Evolutionary conservation across 768 basidiomycete species (phyloP), one percentile per base, ranked within the genome.

Genomic region (Pluteus cervinus): DNA sequence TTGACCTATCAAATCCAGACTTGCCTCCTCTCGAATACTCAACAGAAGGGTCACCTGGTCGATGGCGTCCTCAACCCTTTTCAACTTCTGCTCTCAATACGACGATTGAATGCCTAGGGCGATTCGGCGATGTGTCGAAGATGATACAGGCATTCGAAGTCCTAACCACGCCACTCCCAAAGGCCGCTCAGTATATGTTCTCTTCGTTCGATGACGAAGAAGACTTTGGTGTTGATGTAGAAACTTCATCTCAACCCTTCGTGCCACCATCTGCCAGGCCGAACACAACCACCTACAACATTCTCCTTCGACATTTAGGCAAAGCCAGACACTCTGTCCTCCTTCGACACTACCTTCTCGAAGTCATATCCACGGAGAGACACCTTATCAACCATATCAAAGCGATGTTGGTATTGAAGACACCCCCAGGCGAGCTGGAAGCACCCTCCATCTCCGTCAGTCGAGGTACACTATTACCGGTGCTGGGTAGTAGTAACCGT

Each of bases 111-210:
- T 68, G 79, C 49, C 69, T 87, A 7, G 86, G 85, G 10, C 69
- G 70, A 7, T 49, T 68, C 12, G 71, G 75, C 9, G 60, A 79
- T 37, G 56, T 84, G 25, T 76, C 82, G 4, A 78, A 74, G 47
- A 69, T 90, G 52, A 71, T 89, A 4, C 75, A 78, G 49, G 70
- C 80, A 1, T 90, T 88, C 50, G 87, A 89, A 47, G 77, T 84
- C 20, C 74, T 88, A 41, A 86, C 86, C 0, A 69, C 77, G 33
- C 83, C 84, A 11, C 65, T 87, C 20, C 78, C 81, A 8, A 57
- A 62, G 41, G 65, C 70, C 29, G 64, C 57, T 33, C 61, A 68
- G 51, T 63, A 67, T 46, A 60, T 67, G 38, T 66, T 72, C 43
- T 60, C 69, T 5, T 68, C 75, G 9, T 82, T 79, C 53, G 81